These are phyloP conservation scores for Coemansia sp. DNA, from an alignment of 192 early-diverging fungal genomes.

Conservation along the genomic window DNA sequence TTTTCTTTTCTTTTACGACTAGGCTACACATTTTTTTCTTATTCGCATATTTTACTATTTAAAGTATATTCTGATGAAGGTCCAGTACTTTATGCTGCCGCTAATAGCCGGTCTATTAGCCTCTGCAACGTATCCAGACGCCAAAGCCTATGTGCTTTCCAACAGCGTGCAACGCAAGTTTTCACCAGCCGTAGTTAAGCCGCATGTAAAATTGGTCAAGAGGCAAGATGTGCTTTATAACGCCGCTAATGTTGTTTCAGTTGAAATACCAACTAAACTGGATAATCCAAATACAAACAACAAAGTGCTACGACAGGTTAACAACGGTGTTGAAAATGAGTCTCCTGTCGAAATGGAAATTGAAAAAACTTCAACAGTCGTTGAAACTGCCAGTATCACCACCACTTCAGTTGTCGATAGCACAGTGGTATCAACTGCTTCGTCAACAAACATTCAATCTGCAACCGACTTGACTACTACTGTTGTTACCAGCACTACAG, in stretches of 20 bases:
- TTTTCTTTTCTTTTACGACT: neutral
- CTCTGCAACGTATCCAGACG: neutral
- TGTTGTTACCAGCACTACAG: constrained; percentile 9
- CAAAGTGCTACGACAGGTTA: too few relatives aligned
- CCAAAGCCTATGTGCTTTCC: neutral
- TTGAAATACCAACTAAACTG: neutral
- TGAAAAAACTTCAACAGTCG: neutral
- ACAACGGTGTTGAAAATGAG: too few relatives aligned
- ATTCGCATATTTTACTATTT: neutral
- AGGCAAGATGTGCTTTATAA: too few relatives aligned
- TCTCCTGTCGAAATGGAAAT: neutral
- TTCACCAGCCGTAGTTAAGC: too few relatives aligned
- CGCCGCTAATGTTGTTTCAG: too few relatives aligned
- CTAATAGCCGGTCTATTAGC: constrained; percentile 9
- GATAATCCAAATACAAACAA: too few relatives aligned
- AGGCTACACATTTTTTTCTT: neutral
- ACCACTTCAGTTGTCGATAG: constrained; percentile 2
- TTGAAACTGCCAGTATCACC: constrained; percentile 4
- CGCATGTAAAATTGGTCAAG: too few relatives aligned
- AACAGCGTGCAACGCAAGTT: too few relatives aligned
- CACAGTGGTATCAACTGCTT: neutral
- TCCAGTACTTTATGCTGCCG: neutral
- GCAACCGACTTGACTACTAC: constrained; percentile 10
- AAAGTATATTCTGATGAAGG: neutral
- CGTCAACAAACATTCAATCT: neutral